A percentile compares a stretch with the other conserved stretches of the same genome.
phyloP scores from a whole-genome alignment of 2,329 filamentous ascomycete species.

The Xylaria sp. region DNA sequence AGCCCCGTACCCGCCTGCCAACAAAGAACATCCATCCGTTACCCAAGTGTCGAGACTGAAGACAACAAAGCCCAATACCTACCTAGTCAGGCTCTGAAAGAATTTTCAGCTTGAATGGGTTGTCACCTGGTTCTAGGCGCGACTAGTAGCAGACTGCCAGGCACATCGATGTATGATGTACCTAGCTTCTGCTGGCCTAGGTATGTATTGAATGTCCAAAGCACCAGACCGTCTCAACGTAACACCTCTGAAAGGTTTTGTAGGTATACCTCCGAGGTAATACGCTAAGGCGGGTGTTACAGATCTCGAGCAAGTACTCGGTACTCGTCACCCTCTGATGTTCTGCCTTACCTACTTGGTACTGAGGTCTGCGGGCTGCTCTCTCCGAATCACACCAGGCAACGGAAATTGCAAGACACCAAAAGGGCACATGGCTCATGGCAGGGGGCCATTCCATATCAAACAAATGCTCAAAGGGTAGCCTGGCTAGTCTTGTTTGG shows the following conservation, averaged over 20 bases:
- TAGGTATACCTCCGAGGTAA: too few relatives aligned
- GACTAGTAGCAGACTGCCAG: too few relatives aligned
- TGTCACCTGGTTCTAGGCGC: too few relatives aligned
- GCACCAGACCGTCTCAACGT: too few relatives aligned
- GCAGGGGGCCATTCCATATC: constrained; percentile 3
- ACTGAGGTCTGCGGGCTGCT: constrained; percentile 19
- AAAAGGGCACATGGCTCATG: not conserved
- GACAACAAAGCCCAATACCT: not conserved
- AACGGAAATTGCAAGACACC: constrained; percentile 24
- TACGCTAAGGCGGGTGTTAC: not conserved
- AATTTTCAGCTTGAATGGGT: too few relatives aligned
- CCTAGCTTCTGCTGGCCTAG: too few relatives aligned
- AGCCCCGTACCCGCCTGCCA: constrained; percentile 6
- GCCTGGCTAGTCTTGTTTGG: not conserved
- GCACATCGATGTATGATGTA: too few relatives aligned
- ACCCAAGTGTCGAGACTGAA: not conserved
- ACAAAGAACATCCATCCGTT: too few relatives aligned
- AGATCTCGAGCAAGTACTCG: not conserved
- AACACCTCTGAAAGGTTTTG: too few relatives aligned
- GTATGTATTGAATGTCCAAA: not conserved
- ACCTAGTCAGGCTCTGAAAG: not conserved
- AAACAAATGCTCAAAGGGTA: not conserved
- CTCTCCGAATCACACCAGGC: constrained; percentile 28
- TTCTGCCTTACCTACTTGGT: too few relatives aligned
- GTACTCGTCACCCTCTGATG: not conserved